Base-by-base conservation (phyloP, 192 early-diverging fungal genomes). In the Fimicolochytrium jonesii region DNA sequence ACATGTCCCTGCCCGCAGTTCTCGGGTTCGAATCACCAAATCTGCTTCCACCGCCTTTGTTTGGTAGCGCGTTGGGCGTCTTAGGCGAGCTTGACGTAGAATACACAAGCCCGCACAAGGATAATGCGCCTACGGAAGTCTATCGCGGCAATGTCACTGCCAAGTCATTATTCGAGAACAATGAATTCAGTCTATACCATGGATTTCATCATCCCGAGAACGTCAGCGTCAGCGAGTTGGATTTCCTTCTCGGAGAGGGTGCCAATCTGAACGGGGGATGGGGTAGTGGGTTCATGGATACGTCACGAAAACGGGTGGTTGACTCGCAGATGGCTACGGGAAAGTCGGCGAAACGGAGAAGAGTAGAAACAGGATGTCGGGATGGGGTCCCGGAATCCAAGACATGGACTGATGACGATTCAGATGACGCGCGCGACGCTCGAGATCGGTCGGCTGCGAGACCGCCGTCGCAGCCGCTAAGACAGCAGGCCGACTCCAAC, bases 161-260 rank as follows among this genome's bases (percentile, higher is more conserved):
- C n/a, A 50, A 20, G 48, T 13, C 18, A 13, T 13, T 50, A 13
- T 50, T 26, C 48, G 26, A n/a, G 48, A 50, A 50, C 18, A 23
- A 25, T 50, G n/a, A n/a, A n/a, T n/a, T n/a, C n/a, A n/a, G 41
- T 23, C 46, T 36, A 2, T 61, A 49, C 36, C 48, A 48, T 23
- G 46, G 51, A 18, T 61, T 61, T 25, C 59, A 61, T 50, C 59
- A 64, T 55, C 62, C 62, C n/a, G 62, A 64, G 29, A 39, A 64
- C 41, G 36, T 64, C 49, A 64, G 62, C 43, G 52, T 64, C 2
- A 49, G 45, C 26, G 50, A 64, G 51, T 28, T 64, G 49, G 62
- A 64, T 42, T 55, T 64, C 26, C 33, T 64, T 1, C 44, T 64
- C 15, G 52, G 52, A 5, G 62, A 64, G 6, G 62, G 52, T 28